Percentiles rank a stretch among this genome's conserved stretches.
Evolutionary conservation across 1,284 basidiomycete species (phyloP).

Genomic region (Hypsizygus ulmarius): DNA sequence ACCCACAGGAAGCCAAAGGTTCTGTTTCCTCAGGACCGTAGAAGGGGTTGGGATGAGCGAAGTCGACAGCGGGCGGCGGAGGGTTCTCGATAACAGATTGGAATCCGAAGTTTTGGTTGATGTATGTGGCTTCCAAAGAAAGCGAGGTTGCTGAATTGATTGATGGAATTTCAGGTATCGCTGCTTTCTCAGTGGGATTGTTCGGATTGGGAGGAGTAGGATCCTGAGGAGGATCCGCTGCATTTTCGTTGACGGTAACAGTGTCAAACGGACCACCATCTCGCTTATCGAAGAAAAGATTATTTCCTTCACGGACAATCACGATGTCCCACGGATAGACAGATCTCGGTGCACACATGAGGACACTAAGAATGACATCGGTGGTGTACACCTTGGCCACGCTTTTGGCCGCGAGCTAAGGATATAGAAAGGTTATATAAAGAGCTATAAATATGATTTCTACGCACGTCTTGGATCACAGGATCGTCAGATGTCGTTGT

Average conservation of each 20-base stretch:
- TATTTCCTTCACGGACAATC: constrained; percentile 89
- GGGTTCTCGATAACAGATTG: constrained; percentile 84
- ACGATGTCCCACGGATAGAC: constrained; percentile 99
- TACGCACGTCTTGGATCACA: constrained; percentile 78
- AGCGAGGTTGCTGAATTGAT: constrained; percentile 95
- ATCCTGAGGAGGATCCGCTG: constrained; percentile 92
- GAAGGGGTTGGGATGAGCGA: constrained; percentile 91
- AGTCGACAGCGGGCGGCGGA: constrained; percentile 63
- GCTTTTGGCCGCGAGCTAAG: constrained; percentile 74
- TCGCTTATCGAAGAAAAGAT: constrained; percentile 96
- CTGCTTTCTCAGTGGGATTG: constrained; percentile 65
- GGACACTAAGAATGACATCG: constrained; percentile 91
- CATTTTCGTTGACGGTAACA: constrained; percentile 98
- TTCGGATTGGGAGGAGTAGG: constrained; percentile 74
- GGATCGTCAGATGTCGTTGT: constrained; percentile 97
- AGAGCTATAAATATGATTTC: constrained; percentile 9
- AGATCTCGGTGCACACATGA: constrained; percentile 95
- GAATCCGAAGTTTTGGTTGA: constrained; percentile 99
- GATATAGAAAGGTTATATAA: constrained; percentile 11
- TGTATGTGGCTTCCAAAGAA: constrained; percentile 96
- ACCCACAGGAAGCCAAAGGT: constrained; percentile 92
- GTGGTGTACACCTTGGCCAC: constrained; percentile 90
- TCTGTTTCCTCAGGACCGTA: constrained; percentile 94
- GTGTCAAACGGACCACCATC: constrained; percentile 97
- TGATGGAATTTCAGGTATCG: constrained; percentile 61